A percentile compares a stretch with the other conserved stretches of the same genome.
These are phyloP conservation scores for Aspergillus hancockii DNA, from an alignment of 495 filamentous ascomycete species.

Conservation along the genomic window DNA sequence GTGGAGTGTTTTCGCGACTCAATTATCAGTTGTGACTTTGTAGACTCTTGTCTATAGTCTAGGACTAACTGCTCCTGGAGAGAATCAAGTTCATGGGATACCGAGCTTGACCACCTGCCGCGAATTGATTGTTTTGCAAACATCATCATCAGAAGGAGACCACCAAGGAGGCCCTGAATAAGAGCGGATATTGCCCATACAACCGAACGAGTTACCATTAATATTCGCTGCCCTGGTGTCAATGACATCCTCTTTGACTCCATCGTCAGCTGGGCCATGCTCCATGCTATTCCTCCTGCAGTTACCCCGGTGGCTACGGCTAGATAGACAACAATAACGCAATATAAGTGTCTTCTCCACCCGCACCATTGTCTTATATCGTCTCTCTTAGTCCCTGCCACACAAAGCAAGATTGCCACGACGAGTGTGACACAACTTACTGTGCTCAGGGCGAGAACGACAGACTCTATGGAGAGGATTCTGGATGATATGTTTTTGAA, in stretches of 20 bases:
- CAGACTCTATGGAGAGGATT: constrained; percentile 23
- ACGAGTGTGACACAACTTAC: constrained; percentile 31
- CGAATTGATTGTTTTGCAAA: constrained; percentile 16
- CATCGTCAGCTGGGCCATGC: constrained; percentile 15
- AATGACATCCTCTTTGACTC: neutral
- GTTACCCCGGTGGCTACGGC: constrained; percentile 30
- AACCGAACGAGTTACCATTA: constrained; percentile 33
- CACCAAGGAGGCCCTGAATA: constrained; percentile 35
- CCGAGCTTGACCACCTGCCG: constrained; percentile 28
- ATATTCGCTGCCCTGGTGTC: constrained; percentile 8
- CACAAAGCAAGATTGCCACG: constrained; percentile 27
- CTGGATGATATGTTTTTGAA: constrained; percentile 23
- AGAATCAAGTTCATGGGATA: constrained; percentile 32
- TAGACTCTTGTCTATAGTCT: constrained; percentile 10
- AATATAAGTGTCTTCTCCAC: constrained; percentile 27
- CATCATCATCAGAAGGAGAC: constrained; percentile 26
- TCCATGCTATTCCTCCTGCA: constrained; percentile 34
- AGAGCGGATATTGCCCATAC: constrained; percentile 40
- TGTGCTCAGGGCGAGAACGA: constrained; percentile 29
- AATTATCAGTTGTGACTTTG: constrained; percentile 13
- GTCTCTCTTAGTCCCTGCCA: constrained; percentile 24
- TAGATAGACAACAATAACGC: constrained; percentile 29
- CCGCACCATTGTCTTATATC: constrained; percentile 12
- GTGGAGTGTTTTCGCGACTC: constrained; percentile 17
- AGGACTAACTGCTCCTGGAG: constrained; percentile 20